Evolutionary conservation across 1,139 yeast species (phyloP), one percentile per base, ranked within the genome.

Genomic region (Meyerozyma carpophila): DNA sequence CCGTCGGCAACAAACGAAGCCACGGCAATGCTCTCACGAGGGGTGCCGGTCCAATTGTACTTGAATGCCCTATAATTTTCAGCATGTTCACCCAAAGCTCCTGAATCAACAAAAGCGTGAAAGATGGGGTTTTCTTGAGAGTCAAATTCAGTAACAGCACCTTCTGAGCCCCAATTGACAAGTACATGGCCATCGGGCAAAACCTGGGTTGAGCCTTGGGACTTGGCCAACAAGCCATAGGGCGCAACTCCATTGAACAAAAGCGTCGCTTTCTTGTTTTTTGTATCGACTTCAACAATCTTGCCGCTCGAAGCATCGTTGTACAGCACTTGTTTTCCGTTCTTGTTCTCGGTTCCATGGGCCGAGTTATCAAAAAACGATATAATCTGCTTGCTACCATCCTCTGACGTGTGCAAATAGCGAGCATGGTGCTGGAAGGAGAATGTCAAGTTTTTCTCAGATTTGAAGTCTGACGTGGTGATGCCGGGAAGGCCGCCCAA

Each of bases 391-490:
- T 51, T 54, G 16, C 50, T 50, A 5, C 58, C 59, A 40, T 62
- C 62, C 14, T 50, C 50, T 10, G 62, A 54, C 11, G 56, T 53
- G 21, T 53, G 42, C 14, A 66, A 48, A 43, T 44, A 61, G 41
- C 73, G 54, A 4, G 71, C 72, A 49, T 68, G 72, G 51, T 68
- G 73, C 48, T 68, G 73, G 54, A 58, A 66, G 9, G 66, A 59
- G 45, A 66, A 66, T 24, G 53, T 57, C 44, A 65, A 57, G 44
- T 57, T 54, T 2, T 46, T 48, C 3, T 46, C 45, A 24, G 42
- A 37, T 38, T 50, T 42, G 44, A 62, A 62, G 41, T 53, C 53
- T 10, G 64, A 54, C 11, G 55, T 41, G 28, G 63, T 59, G 9
- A 47, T 47, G 3, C 57, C 60, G 8, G 64, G 61, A 18, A 61